Conservation (phyloP, 2,329 filamentous ascomycete genomes). For the Pleochaeta shiraiana region DNA sequence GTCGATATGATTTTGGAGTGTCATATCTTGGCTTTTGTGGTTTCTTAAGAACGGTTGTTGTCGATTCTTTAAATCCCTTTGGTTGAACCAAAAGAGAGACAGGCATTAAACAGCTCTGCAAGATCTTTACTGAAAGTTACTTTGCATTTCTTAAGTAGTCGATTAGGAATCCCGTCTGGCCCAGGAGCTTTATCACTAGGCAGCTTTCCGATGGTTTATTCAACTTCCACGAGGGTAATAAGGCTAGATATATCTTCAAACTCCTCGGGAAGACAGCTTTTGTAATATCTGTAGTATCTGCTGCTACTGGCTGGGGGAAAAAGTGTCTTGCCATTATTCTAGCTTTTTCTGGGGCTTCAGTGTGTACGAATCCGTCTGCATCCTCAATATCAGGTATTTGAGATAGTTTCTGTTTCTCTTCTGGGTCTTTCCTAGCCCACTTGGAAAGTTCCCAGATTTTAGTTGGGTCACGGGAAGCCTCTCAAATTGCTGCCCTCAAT, state of each 20-base stretch:
- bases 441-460: slow-evolving; percentile 1
- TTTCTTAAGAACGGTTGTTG: background rate
- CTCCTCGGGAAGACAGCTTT: background rate
- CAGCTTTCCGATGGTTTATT: background rate
- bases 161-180: background rate
- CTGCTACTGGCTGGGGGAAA: background rate
- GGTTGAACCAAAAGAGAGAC: background rate
- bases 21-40: slow-evolving; percentile 2
- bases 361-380: background rate
- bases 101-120: background rate
- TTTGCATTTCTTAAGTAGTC: background rate
- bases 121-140: background rate
- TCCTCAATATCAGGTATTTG: slow-evolving; percentile 2
- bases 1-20: background rate
- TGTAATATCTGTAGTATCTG: slow-evolving; percentile 1
- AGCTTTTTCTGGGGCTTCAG: background rate
- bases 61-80: background rate
- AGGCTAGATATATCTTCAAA: background rate
- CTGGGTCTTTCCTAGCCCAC: background rate
- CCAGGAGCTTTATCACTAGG: background rate
- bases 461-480: background rate
- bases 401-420: background rate
- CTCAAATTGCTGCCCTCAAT: slow-evolving; percentile 3
- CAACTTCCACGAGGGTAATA: background rate
- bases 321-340: background rate